These are phyloP conservation scores for Russula lepida DNA, from an alignment of 768 basidiomycete genomes.

Conservation along the genomic window DNA sequence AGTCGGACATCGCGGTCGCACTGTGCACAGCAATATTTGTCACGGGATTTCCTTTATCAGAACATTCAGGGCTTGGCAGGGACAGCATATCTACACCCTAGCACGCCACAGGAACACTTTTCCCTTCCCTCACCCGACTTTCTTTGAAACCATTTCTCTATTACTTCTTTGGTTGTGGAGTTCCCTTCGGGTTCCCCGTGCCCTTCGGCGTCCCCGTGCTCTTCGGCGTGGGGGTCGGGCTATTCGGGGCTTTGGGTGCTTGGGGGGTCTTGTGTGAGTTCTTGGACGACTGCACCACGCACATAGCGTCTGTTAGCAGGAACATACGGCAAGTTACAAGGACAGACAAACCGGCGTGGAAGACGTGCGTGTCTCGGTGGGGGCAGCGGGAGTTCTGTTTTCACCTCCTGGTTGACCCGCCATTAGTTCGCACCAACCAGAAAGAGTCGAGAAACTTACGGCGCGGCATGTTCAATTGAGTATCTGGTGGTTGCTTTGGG, in stretches of 20 bases:
- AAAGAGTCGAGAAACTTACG: conserved; percentile 1
- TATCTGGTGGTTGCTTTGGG: conserved; percentile 1
- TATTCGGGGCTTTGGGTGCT: neutral
- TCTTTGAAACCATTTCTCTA: too few species aligned
- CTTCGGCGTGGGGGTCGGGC: neutral
- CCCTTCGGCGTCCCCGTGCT: neutral
- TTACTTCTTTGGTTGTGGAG: neutral
- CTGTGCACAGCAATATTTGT: too few species aligned
- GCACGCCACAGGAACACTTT: too few species aligned
- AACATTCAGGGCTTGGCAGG: too few species aligned
- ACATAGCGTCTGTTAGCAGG: neutral
- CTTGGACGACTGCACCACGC: neutral
- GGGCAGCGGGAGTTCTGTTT: neutral
- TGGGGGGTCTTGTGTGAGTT: neutral
- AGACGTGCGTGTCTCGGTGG: neutral
- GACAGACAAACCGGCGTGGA: neutral
- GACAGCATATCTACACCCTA: neutral
- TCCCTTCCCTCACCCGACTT: too few species aligned
- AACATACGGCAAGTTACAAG: neutral
- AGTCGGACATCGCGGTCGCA: too few species aligned
- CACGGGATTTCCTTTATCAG: too few species aligned
- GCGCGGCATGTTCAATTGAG: conserved; percentile 5
- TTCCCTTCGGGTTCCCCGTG: neutral
- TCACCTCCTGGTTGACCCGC: neutral
- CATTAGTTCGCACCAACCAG: neutral